These are phyloP conservation scores for Eucalyptus grandis DNA, from an alignment of 345 rosid genomes.

Conservation along the genomic window DNA sequence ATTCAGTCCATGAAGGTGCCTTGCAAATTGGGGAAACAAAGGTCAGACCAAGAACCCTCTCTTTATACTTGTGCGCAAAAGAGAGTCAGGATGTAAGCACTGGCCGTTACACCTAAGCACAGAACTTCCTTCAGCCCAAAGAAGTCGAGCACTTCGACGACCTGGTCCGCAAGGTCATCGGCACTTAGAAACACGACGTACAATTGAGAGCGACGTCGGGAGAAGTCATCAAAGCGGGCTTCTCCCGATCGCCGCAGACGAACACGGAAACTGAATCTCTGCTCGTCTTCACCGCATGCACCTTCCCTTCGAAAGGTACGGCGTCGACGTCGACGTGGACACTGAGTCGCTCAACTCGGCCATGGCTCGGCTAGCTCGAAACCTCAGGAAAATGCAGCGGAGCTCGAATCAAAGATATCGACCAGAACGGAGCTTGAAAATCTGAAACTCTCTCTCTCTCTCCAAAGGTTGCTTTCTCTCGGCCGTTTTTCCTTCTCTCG, in stretches of 20 bases:
- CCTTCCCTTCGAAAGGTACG: constrained; percentile 42
- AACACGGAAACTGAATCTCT: constrained; percentile 59
- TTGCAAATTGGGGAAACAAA: too few species aligned
- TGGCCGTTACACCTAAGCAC: too few species aligned
- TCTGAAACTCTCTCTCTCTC: not conserved
- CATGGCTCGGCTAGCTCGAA: constrained; percentile 8
- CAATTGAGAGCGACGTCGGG: constrained; percentile 84
- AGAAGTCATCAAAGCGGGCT: constrained; percentile 72
- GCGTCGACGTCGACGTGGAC: constrained; percentile 20
- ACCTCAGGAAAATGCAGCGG: not conserved
- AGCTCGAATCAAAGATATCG: not conserved
- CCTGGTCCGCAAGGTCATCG: constrained; percentile 49
- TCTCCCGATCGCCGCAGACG: constrained; percentile 67
- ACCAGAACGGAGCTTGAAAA: not conserved
- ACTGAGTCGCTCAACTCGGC: constrained; percentile 41
- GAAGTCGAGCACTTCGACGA: constrained; percentile 47
- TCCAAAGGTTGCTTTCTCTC: too few species aligned
- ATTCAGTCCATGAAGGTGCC: too few species aligned
- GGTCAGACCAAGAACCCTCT: too few species aligned
- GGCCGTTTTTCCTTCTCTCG: too few species aligned
- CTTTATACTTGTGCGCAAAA: too few species aligned
- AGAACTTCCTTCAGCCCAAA: constrained; percentile 30
- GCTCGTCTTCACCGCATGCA: constrained; percentile 65
- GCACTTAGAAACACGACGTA: constrained; percentile 34
- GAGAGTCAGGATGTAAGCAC: too few species aligned